Conservation (phyloP, 768 basidiomycete species). For the Tephrocybe sp. region DNA sequence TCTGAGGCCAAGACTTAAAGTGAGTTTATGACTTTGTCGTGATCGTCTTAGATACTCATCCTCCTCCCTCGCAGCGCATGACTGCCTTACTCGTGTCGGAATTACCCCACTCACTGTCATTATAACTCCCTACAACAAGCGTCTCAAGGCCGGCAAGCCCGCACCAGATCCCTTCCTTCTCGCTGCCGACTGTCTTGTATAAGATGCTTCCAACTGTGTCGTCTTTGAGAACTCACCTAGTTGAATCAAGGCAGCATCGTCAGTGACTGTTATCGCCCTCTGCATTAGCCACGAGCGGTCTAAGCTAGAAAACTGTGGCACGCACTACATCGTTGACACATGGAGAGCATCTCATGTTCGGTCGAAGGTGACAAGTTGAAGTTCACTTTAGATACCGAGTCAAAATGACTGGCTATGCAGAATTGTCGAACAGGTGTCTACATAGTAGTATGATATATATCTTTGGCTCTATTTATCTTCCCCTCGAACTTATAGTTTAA, state of each 20-base stretch:
- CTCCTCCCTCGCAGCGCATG: constrained; percentile 40
- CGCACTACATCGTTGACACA: constrained; percentile 55
- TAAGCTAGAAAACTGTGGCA: constrained; percentile 55
- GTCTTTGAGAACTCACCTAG: constrained; percentile 84
- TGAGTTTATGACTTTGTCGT: constrained; percentile 26
- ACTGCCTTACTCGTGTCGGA: constrained; percentile 71
- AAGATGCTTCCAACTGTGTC: constrained; percentile 58
- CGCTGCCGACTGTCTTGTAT: constrained; percentile 58
- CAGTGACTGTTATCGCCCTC: constrained; percentile 71
- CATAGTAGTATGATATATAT: too few relatives aligned
- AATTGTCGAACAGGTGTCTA: too few relatives aligned
- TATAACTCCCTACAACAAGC: constrained; percentile 76
- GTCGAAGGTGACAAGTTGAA: constrained; percentile 40
- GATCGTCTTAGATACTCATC: not conserved
- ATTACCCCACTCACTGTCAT: constrained; percentile 67
- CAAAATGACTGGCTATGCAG: too few relatives aligned
- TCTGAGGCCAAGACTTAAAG: constrained; percentile 73
- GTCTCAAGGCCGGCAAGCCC: constrained; percentile 65
- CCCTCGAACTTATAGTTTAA: too few relatives aligned
- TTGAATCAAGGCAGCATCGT: constrained; percentile 71
- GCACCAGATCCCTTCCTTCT: constrained; percentile 66
- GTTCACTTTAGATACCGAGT: constrained; percentile 23
- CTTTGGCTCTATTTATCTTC: too few relatives aligned
- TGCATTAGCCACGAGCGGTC: constrained; percentile 69
- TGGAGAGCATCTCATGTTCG: constrained; percentile 48